Evolutionary conservation across 129 eudicot species (phyloP).

Genomic region (Apium graveolens): DNA sequence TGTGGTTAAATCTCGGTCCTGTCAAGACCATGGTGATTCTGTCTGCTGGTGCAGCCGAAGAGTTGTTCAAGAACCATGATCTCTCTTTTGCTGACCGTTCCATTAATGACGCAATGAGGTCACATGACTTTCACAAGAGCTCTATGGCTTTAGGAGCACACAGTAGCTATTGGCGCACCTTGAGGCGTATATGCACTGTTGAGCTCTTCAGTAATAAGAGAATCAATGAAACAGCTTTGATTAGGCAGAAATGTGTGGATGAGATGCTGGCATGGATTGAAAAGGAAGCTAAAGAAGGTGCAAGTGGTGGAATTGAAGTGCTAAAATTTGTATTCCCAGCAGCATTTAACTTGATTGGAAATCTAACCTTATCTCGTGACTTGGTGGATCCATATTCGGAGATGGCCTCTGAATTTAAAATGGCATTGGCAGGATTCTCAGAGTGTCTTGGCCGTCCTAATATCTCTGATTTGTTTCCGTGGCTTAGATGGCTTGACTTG

Average conservation of each 20-base stretch:
- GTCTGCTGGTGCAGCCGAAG: not conserved
- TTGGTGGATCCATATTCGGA: not conserved
- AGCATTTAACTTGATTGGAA: not conserved
- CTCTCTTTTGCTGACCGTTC: slow-evolving; percentile 8
- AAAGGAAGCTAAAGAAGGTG: not conserved
- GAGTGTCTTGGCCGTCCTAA: not conserved
- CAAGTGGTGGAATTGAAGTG: not conserved
- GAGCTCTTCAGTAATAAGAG: not conserved
- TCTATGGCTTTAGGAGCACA: not conserved
- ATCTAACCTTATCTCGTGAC: not conserved
- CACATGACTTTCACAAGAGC: not conserved
- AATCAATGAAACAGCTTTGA: not conserved
- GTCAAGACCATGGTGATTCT: not conserved
- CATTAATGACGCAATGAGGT: slow-evolving; percentile 30
- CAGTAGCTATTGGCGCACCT: not conserved
- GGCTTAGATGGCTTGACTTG: slow-evolving; percentile 4
- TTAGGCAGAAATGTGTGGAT: not conserved
- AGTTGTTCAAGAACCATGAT: slow-evolving; percentile 9
- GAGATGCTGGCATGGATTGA: not conserved
- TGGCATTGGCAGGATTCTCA: not conserved
- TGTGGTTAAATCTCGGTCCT: not conserved
- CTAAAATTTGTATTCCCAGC: not conserved
- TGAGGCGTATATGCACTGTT: not conserved
- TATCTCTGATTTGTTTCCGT: not conserved
- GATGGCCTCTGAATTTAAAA: not conserved